Evolutionary conservation across 805 yeast species (phyloP), one percentile per base, ranked within the genome.

Genomic region (Metschnikowia corniflorae): DNA sequence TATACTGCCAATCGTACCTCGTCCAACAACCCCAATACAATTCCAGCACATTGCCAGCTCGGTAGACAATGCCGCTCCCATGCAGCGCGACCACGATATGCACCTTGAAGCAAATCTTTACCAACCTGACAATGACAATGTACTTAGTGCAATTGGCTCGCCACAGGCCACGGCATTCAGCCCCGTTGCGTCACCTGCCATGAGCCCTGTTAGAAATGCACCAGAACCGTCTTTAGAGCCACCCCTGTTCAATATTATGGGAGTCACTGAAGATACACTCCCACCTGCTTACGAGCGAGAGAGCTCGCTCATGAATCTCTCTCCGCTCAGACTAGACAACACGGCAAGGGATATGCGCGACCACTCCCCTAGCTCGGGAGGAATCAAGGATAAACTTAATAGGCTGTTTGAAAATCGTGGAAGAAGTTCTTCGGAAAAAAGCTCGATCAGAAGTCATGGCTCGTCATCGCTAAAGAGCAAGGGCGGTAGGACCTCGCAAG

Each of bases 51-150:
- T 61, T 25, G 50, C 55, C 21, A 47, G 57, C 20, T 25, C 47
- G 0, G 28, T 39, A 33, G 54, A 53, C 31, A 56, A 60, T 39
- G 59, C 58, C 42, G 60, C 51, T 5, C 66, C 73, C 0, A 53
- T 64, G 0, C 60, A 63, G 37, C 46, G 64, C 29, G 73, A 68
- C 34, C 39, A 44, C 9, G 61, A 64, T 39, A 58, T 67, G 57
- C 73, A 68, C 44, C 51, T 68, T 20, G 70, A 59, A 18, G 65
- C 73, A 3, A 68, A 68, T 38, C 41, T 82, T 6, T 82, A 77
- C 55, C 68, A 73, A 46, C 89, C 88, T 0, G 68, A 62, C 1
- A 55, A 55, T 13, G 53, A 70, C 15, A 71, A 70, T 5, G 33
- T 43, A 1, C 26, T 44, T 16, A 40, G 39, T 16, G 40, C 39